phyloP scores from a whole-genome alignment of 2,329 filamentous ascomycete genomes.

The Arthrobotrys sphaeroides region DNA sequence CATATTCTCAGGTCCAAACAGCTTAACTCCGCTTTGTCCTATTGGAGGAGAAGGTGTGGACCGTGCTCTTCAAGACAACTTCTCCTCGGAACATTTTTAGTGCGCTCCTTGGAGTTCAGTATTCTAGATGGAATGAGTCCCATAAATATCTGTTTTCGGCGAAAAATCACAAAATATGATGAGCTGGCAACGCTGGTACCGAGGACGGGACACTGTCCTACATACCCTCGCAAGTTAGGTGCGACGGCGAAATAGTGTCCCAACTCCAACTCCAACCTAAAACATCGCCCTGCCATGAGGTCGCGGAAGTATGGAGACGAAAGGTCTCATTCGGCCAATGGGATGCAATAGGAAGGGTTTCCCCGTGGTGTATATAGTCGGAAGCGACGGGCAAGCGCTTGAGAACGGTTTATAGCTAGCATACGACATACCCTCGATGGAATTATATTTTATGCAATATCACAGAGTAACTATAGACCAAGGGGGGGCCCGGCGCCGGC shows the following conservation, averaged over 20 bases:
- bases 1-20: neutral
- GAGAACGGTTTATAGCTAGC: constrained; percentile 1
- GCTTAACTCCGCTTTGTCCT: neutral
- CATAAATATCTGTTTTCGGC: constrained; percentile 24
- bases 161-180: neutral
- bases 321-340: neutral
- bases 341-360: neutral
- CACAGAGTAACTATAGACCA: constrained; percentile 1
- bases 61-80: constrained; percentile 13
- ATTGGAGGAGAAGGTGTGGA: constrained; percentile 44
- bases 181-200: constrained; percentile 26
- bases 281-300: constrained; percentile 12
- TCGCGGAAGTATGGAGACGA: constrained; percentile 26
- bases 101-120: neutral
- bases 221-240: neutral
- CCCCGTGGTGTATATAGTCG: constrained; percentile 6
- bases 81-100: neutral
- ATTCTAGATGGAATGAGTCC: constrained; percentile 5
- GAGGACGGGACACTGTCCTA: constrained; percentile 16
- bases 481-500: neutral
- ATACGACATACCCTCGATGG: neutral
- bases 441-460: constrained; percentile 44
- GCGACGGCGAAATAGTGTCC: constrained; percentile 37
- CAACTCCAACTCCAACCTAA: neutral
- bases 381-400: neutral